A percentile compares a stretch with the other conserved stretches of the same genome.
Evolutionary conservation across 805 yeast species (phyloP).

Genomic region (Suhomyces emberorum): DNA sequence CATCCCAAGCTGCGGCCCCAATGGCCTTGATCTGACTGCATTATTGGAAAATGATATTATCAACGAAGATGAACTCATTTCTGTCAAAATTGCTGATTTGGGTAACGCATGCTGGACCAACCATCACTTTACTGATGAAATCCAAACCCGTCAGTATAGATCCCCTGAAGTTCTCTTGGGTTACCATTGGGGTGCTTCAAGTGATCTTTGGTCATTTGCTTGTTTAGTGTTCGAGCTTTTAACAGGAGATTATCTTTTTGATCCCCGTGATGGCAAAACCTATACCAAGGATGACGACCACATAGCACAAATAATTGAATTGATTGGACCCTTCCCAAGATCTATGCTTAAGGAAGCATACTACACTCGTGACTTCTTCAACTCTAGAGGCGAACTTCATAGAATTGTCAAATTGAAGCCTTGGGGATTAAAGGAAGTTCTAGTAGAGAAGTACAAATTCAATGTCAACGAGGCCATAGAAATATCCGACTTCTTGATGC

Average conservation of each 20-base stretch:
- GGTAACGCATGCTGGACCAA: slow-evolving; percentile 68
- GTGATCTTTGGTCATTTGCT: slow-evolving; percentile 96
- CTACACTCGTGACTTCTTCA: slow-evolving; percentile 61
- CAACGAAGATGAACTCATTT: slow-evolving; percentile 18
- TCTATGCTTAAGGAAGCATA: slow-evolving; percentile 56
- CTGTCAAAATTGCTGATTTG: slow-evolving; percentile 62
- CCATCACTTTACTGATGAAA: slow-evolving; percentile 64
- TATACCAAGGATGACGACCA: slow-evolving; percentile 94
- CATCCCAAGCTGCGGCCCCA: slow-evolving; percentile 12
- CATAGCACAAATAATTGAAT: slow-evolving; percentile 89
- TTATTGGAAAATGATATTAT: slow-evolving; percentile 6
- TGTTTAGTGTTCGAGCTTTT: slow-evolving; percentile 86
- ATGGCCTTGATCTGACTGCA: slow-evolving; percentile 4
- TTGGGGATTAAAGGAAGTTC: slow-evolving; percentile 83
- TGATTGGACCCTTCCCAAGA: slow-evolving; percentile 66
- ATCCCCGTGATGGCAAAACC: slow-evolving; percentile 74
- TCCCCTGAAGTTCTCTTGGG: slow-evolving; percentile 63
- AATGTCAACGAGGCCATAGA: slow-evolving; percentile 64
- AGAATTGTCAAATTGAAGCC: slow-evolving; percentile 80
- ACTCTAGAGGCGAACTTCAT: slow-evolving; percentile 65
- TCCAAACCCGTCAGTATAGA: slow-evolving; percentile 66
- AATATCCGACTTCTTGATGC: slow-evolving; percentile 71
- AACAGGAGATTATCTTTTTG: slow-evolving; percentile 93
- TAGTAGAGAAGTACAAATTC: slow-evolving; percentile 82
- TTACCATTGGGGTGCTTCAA: slow-evolving; percentile 83